Evolutionary conservation across 1,284 basidiomycete genomes (phyloP).

Genomic region (Ganoderma sinense): DNA sequence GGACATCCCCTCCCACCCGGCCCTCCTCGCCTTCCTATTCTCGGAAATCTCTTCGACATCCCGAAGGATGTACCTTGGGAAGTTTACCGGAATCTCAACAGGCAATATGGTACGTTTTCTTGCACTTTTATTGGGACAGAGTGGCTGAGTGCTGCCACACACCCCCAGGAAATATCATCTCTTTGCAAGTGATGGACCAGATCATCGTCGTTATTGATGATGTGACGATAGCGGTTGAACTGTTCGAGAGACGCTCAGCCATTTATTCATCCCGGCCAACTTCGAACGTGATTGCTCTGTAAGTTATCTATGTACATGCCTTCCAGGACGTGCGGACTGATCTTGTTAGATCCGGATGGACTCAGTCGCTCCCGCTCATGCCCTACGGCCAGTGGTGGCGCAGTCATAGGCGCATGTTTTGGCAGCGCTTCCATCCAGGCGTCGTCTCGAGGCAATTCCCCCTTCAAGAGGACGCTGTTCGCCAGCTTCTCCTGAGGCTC

Average conservation of each 20-base stretch:
- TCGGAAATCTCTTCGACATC: conserved; percentile 30
- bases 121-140: background rate
- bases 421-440: background rate
- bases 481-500: background rate
- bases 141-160: background rate
- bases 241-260: conserved; percentile 42
- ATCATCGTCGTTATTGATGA: background rate
- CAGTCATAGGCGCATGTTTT: background rate
- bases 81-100: background rate
- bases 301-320: background rate
- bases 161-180: background rate
- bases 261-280: conserved; percentile 43
- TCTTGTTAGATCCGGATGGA: background rate
- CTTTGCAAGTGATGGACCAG: background rate
- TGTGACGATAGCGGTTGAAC: conserved; percentile 26
- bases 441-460: background rate
- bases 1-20: conserved; percentile 22
- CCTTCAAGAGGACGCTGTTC: background rate
- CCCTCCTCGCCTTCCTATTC: conserved; percentile 22
- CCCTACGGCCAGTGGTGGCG: conserved; percentile 6
- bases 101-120: conserved; percentile 2
- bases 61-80: conserved; percentile 25
- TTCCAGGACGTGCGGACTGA: background rate
- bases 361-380: background rate
- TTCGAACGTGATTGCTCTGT: conserved; percentile 19